A percentile compares a stretch with the other conserved stretches of the same genome.
Conservation (phyloP, 2,329 filamentous ascomycete genomes). For the Xylaria multiplex region DNA sequence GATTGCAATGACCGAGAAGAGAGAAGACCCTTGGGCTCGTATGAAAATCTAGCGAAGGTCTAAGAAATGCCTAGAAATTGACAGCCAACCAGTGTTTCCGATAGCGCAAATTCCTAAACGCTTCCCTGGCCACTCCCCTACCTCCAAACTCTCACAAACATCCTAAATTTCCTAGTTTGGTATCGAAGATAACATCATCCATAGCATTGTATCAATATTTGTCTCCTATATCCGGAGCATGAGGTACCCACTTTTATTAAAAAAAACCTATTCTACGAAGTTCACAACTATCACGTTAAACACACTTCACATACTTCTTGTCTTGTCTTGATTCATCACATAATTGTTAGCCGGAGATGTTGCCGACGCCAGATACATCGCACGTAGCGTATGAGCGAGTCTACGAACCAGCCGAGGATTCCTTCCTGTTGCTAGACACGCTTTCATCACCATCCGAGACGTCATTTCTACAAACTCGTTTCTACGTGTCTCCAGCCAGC, state of each 20-base stretch:
- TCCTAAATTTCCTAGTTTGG: conserved; percentile 16
- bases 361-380: conserved; percentile 91
- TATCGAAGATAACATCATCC: background rate
- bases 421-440: conserved; percentile 91
- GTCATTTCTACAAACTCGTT: conserved; percentile 72
- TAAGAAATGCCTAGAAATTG: background rate
- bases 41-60: background rate
- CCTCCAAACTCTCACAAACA: background rate
- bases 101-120: background rate
- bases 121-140: background rate
- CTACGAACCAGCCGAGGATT: conserved; percentile 97
- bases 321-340: background rate
- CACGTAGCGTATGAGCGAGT: conserved; percentile 89
- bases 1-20: background rate
- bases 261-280: conserved; percentile 11
- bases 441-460: conserved; percentile 77
- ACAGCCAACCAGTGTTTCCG: background rate
- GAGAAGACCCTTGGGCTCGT: background rate
- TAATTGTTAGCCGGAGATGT: conserved; percentile 64
- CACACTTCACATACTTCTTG: background rate
- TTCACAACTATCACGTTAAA: conserved; percentile 24
- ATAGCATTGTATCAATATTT: background rate
- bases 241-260: conserved; percentile 32
- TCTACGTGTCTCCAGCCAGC: conserved; percentile 52
- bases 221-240: conserved; percentile 13